phyloP scores from a whole-genome alignment of 202 grass and related monocot species.

The Brachypodium distachyon region DNA sequence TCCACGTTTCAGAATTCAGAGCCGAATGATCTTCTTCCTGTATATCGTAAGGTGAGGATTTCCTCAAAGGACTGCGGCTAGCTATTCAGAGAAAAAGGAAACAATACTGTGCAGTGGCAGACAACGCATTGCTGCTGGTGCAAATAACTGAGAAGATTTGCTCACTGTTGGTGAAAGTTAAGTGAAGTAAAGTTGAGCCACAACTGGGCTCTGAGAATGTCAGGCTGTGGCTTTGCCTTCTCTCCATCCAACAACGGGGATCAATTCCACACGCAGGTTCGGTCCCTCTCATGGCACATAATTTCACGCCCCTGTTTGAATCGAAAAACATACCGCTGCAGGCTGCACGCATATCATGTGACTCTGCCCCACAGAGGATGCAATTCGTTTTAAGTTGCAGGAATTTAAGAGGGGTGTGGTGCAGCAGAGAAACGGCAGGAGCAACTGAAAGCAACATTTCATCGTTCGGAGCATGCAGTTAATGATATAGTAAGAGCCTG shows the following conservation, averaged over 20 bases:
- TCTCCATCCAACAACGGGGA: not conserved
- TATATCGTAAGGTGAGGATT: not conserved
- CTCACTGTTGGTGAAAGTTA: conserved; percentile 1
- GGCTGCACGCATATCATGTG: conserved; percentile 30
- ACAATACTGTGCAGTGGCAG: not conserved
- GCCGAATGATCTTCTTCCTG: not conserved
- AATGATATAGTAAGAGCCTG: conserved; percentile 1
- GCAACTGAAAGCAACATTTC: not conserved
- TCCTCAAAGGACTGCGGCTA: not conserved
- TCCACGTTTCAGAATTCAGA: not conserved
- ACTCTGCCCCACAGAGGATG: conserved; percentile 4
- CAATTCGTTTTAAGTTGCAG: conserved; percentile 5
- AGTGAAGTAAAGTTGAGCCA: not conserved
- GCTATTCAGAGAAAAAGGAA: not conserved
- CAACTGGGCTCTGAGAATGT: not conserved
- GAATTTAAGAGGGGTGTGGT: conserved; percentile 3
- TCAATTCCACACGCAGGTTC: conserved; percentile 11
- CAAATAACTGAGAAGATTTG: too few species aligned
- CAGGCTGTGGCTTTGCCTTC: not conserved
- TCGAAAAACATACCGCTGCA: not conserved
- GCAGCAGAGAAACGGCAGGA: not conserved
- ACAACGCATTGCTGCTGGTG: too few species aligned
- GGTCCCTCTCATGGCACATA: not conserved
- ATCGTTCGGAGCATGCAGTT: not conserved
- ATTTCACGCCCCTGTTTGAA: not conserved